Evolutionary conservation across 2,329 filamentous ascomycete genomes (phyloP).

Genomic region (Alternaria novae-zelandiae): DNA sequence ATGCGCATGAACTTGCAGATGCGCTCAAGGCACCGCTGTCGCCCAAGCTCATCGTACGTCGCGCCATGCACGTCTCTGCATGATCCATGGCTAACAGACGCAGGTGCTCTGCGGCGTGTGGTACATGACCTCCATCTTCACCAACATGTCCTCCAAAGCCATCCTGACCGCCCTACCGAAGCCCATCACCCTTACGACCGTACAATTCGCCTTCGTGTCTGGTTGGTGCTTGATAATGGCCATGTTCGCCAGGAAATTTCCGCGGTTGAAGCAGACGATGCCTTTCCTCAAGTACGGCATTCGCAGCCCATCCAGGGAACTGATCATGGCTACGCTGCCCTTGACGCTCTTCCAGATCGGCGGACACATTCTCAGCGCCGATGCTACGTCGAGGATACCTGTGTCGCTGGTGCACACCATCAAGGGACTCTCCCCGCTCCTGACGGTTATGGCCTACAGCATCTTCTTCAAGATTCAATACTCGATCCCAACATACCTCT

Average conservation of each 20-base stretch:
- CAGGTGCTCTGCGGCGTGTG: conserved; percentile 86
- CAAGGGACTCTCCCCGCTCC: conserved; percentile 93
- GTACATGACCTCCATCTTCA: conserved; percentile 95
- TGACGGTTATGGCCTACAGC: conserved; percentile 93
- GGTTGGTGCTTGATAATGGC: conserved; percentile 83
- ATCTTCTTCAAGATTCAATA: conserved; percentile 89
- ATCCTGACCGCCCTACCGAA: conserved; percentile 91
- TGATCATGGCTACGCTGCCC: conserved; percentile 87
- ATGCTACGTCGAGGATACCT: conserved; percentile 91
- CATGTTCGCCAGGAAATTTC: conserved; percentile 75
- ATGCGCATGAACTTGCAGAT: conserved; percentile 91
- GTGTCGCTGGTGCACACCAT: conserved; percentile 98
- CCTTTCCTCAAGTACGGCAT: conserved; percentile 86
- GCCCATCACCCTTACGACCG: conserved; percentile 86
- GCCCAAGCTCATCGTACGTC: conserved; percentile 79
- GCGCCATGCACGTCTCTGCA: conserved; percentile 24
- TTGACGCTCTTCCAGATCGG: conserved; percentile 91
- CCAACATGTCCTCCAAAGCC: conserved; percentile 96
- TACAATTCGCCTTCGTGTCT: conserved; percentile 93
- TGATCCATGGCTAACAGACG: conserved; percentile 31
- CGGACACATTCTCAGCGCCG: conserved; percentile 91
- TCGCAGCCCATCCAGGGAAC: conserved; percentile 77
- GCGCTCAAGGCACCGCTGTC: conserved; percentile 90
- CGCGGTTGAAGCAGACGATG: conserved; percentile 71
- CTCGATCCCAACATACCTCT: conserved; percentile 74